These are phyloP conservation scores for Dendrobium nobile DNA, from an alignment of 106 monocot genomes.

Conservation along the genomic window DNA sequence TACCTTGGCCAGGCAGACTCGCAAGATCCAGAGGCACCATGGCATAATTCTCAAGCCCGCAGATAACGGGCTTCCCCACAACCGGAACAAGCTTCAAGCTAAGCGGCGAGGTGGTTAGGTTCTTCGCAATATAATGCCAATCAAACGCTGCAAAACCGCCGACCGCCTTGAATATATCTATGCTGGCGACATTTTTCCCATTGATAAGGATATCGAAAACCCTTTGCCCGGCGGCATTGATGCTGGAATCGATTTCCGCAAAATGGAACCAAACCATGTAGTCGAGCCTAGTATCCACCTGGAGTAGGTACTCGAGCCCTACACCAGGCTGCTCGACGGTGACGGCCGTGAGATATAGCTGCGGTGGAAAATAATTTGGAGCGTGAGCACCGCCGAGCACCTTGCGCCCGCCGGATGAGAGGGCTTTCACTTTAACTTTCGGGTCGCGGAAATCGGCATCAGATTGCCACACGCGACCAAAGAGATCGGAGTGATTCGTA, in stretches of 20 bases:
- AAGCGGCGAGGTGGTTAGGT: slow-evolving; percentile 53
- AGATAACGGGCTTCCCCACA: slow-evolving; percentile 53
- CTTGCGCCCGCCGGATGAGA: slow-evolving; percentile 40
- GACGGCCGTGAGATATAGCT: slow-evolving; percentile 49
- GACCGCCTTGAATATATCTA: slow-evolving; percentile 81
- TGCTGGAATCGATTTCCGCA: slow-evolving; percentile 54
- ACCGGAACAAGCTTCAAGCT: slow-evolving; percentile 75
- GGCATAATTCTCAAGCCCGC: slow-evolving; percentile 92
- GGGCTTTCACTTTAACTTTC: slow-evolving; percentile 27
- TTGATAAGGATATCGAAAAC: slow-evolving; percentile 70
- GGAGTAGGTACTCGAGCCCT: slow-evolving; percentile 43
- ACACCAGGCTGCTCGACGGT: slow-evolving; percentile 29
- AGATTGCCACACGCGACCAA: slow-evolving; percentile 63
- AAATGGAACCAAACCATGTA: slow-evolving; percentile 83
- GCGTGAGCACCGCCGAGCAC: slow-evolving; percentile 41
- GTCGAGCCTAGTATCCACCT: slow-evolving; percentile 49
- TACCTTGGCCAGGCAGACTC: slow-evolving; percentile 73
- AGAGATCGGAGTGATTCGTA: slow-evolving; percentile 43
- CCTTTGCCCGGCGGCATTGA: slow-evolving; percentile 47
- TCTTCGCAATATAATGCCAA: slow-evolving; percentile 60
- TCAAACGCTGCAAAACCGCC: slow-evolving; percentile 73
- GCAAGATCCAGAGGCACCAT: slow-evolving; percentile 74
- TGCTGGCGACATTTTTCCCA: slow-evolving; percentile 42
- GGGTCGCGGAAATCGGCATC: slow-evolving; percentile 39
- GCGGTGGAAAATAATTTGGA: slow-evolving; percentile 54